phyloP scores from a whole-genome alignment of 2,329 filamentous ascomycete genomes.

The Pseudogymnoascus sp. region DNA sequence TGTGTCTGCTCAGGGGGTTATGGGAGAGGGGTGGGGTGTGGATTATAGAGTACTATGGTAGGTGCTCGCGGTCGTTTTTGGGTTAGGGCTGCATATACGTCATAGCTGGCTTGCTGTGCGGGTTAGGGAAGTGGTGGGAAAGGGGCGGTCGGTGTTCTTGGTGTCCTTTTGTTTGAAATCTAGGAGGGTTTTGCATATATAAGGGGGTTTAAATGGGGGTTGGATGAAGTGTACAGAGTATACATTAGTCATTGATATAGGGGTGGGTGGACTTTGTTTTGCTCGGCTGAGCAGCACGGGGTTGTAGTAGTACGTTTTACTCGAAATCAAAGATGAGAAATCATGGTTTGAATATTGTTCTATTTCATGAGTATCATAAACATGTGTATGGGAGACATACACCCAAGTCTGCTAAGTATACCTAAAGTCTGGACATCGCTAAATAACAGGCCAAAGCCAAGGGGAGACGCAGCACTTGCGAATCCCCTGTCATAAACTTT shows the following conservation, averaged over 20 bases:
- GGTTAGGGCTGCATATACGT: conserved; percentile 7
- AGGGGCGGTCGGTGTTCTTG: neutral
- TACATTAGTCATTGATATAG: neutral
- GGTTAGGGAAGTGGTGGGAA: neutral
- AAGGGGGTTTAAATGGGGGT: neutral
- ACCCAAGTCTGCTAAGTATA: neutral
- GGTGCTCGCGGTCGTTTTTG: neutral
- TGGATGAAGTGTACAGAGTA: neutral
- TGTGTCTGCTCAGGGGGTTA: neutral
- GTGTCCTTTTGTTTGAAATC: neutral
- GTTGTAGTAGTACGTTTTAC: neutral
- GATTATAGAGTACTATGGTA: neutral
- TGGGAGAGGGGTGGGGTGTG: neutral
- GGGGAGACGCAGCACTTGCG: conserved; percentile 3
- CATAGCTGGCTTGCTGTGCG: conserved; percentile 2
- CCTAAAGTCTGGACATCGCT: neutral
- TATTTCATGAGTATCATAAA: neutral
- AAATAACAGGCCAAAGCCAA: neutral
- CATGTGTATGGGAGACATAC: neutral
- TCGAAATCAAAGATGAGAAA: neutral
- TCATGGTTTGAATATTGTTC: conserved; percentile 2
- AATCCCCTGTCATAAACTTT: neutral
- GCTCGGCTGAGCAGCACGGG: neutral
- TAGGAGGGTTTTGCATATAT: neutral
- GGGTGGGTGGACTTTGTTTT: neutral